A percentile compares a stretch with the other conserved stretches of the same genome.
Conservation (phyloP, 306 rosid genomes). For the Sechiopsis laciniata region DNA sequence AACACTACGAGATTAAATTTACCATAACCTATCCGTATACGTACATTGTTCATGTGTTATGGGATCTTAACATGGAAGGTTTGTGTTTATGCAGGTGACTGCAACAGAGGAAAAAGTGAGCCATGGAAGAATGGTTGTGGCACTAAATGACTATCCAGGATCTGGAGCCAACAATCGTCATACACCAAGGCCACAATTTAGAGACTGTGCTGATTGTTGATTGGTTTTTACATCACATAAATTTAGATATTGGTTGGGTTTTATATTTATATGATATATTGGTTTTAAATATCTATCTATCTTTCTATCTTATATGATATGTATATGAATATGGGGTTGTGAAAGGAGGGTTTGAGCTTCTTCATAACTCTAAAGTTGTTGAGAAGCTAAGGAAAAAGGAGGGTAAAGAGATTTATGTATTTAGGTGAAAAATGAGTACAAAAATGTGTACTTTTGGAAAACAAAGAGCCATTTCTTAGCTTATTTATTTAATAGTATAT, state of each 20-base stretch:
- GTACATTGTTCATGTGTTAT: neutral
- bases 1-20: too few relatives aligned
- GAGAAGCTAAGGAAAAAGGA: conserved; percentile 20
- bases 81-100: conserved; percentile 30
- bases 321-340: conserved; percentile 13
- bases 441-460: neutral
- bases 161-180: conserved; percentile 79
- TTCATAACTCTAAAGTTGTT: conserved; percentile 29
- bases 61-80: neutral
- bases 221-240: conserved; percentile 11
- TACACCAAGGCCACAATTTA: conserved; percentile 61
- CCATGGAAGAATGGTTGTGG: conserved; percentile 51
- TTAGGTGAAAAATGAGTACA: conserved; percentile 13
- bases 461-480: neutral
- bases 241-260: neutral
- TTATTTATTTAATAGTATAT: conserved; percentile 1
- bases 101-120: conserved; percentile 25
- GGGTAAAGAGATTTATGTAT: neutral
- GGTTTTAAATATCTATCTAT: neutral
- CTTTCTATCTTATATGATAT: neutral
- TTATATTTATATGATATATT: neutral
- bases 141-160: conserved; percentile 71
- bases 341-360: conserved; percentile 26
- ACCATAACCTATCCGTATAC: neutral
- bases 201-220: conserved; percentile 35